Evolutionary conservation across 2,329 filamentous ascomycete species (phyloP).

Genomic region (Apiospora marii): DNA sequence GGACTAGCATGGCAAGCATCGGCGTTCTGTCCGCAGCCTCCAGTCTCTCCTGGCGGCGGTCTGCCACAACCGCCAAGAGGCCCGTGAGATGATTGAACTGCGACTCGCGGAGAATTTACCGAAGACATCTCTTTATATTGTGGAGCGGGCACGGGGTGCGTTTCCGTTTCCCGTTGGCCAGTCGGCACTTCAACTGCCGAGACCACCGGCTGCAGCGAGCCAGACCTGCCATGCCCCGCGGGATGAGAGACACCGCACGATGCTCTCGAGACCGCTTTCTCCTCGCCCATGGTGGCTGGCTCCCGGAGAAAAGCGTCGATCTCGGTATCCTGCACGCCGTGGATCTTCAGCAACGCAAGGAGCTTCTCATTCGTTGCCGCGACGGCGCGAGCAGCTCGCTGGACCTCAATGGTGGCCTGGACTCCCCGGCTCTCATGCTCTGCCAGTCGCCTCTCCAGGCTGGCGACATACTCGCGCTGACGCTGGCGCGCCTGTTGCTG

Average conservation of each 20-base stretch:
- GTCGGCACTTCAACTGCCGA: neutral
- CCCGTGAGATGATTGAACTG: neutral
- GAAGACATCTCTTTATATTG: neutral
- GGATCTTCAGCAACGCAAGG: slow-evolving; percentile 49
- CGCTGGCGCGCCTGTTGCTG: slow-evolving; percentile 62
- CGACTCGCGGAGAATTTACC: too few relatives aligned
- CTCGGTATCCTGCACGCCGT: slow-evolving; percentile 48
- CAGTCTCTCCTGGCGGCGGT: neutral
- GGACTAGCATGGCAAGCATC: neutral
- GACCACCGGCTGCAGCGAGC: neutral
- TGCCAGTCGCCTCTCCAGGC: slow-evolving; percentile 54
- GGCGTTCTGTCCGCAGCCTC: neutral
- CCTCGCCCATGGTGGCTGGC: neutral
- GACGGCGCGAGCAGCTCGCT: slow-evolving; percentile 58
- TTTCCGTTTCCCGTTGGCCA: neutral
- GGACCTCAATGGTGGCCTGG: slow-evolving; percentile 51
- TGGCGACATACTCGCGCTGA: slow-evolving; percentile 57
- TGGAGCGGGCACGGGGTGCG: neutral
- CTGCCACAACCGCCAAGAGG: neutral
- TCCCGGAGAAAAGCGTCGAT: slow-evolving; percentile 48
- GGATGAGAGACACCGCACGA: neutral
- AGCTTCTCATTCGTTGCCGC: slow-evolving; percentile 57
- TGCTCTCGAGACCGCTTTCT: neutral
- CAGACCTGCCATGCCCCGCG: neutral
- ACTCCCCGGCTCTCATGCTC: slow-evolving; percentile 58